Conservation (phyloP, 108 stramenopile genomes). For the Cylindrotheca closterium region DNA sequence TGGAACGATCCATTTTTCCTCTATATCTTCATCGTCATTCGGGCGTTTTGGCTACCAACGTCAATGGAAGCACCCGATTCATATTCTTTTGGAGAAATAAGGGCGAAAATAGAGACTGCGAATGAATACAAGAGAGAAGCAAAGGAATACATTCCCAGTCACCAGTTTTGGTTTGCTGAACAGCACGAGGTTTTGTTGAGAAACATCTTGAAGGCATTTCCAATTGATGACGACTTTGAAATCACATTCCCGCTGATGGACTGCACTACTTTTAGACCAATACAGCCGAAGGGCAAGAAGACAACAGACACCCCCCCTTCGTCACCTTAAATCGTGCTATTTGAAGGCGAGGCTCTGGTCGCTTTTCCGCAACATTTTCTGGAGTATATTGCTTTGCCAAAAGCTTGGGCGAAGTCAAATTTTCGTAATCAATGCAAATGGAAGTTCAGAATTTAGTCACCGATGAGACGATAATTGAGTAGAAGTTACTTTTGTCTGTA, state of each 20-base stretch:
- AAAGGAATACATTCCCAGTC: conserved; percentile 1
- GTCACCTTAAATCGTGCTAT: too few relatives aligned
- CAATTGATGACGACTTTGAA: background rate
- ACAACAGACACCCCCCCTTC: background rate
- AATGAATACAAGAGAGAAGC: conserved; percentile 9
- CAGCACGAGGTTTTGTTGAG: conserved; percentile 9
- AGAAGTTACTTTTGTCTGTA: too few relatives aligned
- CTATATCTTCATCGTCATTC: conserved; percentile 11
- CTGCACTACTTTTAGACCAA: background rate
- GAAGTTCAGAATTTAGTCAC: too few relatives aligned
- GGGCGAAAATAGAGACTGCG: background rate
- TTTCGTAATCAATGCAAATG: too few relatives aligned
- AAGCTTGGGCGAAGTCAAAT: too few relatives aligned
- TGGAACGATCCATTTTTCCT: conserved; percentile 18
- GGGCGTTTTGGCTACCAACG: conserved; percentile 20
- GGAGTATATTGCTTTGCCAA: too few relatives aligned
- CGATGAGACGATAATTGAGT: too few relatives aligned
- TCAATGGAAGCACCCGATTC: background rate
- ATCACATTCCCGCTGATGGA: background rate
- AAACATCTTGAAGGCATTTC: conserved; percentile 4
- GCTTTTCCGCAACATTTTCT: too few relatives aligned
- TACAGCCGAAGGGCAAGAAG: background rate
- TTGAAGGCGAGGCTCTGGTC: too few relatives aligned
- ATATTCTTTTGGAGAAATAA: conserved; percentile 7
- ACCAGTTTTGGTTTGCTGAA: conserved; percentile 10